phyloP scores from a whole-genome alignment of 1,139 yeast genomes.

The Geotrichum restrictum region DNA sequence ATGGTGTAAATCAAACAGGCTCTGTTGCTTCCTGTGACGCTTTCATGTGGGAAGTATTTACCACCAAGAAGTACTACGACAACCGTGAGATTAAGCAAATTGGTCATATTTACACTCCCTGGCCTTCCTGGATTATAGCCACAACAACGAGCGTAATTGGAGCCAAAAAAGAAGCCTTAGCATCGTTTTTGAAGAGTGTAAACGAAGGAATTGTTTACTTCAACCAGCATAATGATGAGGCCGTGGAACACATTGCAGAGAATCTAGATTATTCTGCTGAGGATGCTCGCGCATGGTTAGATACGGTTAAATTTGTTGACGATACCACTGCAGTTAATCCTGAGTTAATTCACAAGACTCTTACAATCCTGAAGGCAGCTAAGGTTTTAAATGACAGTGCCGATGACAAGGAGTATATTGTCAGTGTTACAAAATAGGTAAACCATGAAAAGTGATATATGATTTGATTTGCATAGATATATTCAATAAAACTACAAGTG shows the following conservation, averaged over 20 bases:
- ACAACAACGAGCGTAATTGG: slow-evolving; percentile 43
- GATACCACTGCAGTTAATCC: slow-evolving; percentile 51
- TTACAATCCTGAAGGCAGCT: slow-evolving; percentile 56
- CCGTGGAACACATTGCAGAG: slow-evolving; percentile 58
- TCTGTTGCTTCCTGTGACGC: slow-evolving; percentile 58
- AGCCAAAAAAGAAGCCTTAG: slow-evolving; percentile 35
- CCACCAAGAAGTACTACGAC: slow-evolving; percentile 81
- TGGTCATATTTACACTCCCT: slow-evolving; percentile 88
- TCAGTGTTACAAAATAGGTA: slow-evolving; percentile 2
- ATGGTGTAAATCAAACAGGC: slow-evolving; percentile 59
- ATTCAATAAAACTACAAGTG: background rate
- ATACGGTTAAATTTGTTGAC: slow-evolving; percentile 63
- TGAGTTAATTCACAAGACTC: slow-evolving; percentile 53
- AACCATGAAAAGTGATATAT: background rate
- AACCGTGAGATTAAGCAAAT: slow-evolving; percentile 70
- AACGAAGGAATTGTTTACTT: slow-evolving; percentile 68
- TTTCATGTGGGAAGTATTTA: slow-evolving; percentile 94
- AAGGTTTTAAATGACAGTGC: slow-evolving; percentile 46
- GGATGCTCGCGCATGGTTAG: slow-evolving; percentile 77
- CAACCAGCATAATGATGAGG: slow-evolving; percentile 56
- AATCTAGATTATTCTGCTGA: slow-evolving; percentile 71
- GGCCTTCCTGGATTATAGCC: slow-evolving; percentile 92
- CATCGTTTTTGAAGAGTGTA: slow-evolving; percentile 50
- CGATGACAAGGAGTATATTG: slow-evolving; percentile 24
- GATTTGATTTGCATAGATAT: background rate